Conservation (phyloP, 2,329 filamentous ascomycete genomes). For the Fusarium secorum region DNA sequence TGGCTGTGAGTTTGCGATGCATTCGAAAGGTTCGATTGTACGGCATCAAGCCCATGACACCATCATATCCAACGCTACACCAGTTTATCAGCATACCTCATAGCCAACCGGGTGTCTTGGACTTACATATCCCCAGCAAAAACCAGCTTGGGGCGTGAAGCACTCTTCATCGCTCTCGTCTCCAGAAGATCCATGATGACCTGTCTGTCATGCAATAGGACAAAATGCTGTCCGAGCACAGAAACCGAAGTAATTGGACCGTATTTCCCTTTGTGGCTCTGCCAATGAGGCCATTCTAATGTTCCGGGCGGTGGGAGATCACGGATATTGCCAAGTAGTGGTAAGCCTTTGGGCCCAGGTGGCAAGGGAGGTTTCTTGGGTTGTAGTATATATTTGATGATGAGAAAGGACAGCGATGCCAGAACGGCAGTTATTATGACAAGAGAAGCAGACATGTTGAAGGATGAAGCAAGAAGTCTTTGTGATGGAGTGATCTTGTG, state of each 20-base stretch:
- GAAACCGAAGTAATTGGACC: constrained; percentile 50
- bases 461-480: fast-evolving
- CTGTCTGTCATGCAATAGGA: constrained; percentile 50
- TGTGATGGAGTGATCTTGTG: background rate
- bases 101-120: fast-evolving
- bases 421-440: fast-evolving
- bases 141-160: background rate
- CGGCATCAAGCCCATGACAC: constrained; percentile 19
- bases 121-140: constrained; percentile 15
- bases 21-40: background rate
- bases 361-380: constrained; percentile 38
- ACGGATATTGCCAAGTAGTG: constrained; percentile 57
- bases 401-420: fast-evolving
- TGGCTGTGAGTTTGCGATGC: constrained; percentile 19
- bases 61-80: background rate
- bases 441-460: fast-evolving
- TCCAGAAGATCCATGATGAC: constrained; percentile 40
- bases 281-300: constrained; percentile 50
- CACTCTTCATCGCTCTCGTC: background rate
- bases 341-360: constrained; percentile 56
- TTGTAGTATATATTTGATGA: background rate
- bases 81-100: fast-evolving
- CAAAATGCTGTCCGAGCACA: constrained; percentile 48
- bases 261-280: constrained; percentile 49
- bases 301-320: constrained; percentile 52